phyloP scores from a whole-genome alignment of 1,139 yeast genomes.

The Suhomyces kunorum region DNA sequence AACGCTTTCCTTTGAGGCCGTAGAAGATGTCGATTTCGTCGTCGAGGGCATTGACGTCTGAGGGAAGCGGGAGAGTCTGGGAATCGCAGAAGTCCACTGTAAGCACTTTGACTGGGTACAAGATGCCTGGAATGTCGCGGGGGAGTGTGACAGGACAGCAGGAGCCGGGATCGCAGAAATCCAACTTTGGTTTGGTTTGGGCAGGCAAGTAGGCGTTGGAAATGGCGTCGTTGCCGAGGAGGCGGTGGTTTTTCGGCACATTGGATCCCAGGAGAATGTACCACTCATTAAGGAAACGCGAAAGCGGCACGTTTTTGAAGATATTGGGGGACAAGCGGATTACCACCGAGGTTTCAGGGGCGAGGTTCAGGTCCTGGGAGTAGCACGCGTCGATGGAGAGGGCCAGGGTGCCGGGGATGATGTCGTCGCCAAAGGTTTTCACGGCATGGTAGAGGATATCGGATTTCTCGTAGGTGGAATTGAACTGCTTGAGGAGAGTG shows the following conservation, averaged over 20 bases:
- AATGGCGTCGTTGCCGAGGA: constrained; percentile 23
- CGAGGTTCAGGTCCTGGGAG: constrained; percentile 3
- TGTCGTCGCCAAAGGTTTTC: constrained; percentile 1
- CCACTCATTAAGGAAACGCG: constrained; percentile 40
- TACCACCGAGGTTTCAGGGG: constrained; percentile 22
- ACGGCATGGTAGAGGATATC: constrained; percentile 24
- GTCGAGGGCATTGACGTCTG: not conserved
- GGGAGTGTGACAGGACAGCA: constrained; percentile 32
- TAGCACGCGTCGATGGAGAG: constrained; percentile 2
- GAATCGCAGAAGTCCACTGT: constrained; percentile 14
- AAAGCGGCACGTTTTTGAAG: constrained; percentile 21
- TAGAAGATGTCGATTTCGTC: constrained; percentile 9
- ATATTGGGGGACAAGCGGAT: constrained; percentile 31
- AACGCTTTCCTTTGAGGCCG: constrained; percentile 4
- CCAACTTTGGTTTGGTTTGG: constrained; percentile 8
- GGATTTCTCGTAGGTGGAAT: constrained; percentile 18
- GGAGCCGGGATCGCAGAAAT: constrained; percentile 2
- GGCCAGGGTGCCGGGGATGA: constrained; percentile 3
- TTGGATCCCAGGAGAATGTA: constrained; percentile 31
- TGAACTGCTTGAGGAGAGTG: constrained; percentile 23
- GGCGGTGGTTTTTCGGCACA: constrained; percentile 20
- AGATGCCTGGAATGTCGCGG: constrained; percentile 27
- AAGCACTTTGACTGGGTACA: constrained; percentile 31
- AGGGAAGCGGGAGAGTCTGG: not conserved
- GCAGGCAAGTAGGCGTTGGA: constrained; percentile 19